Evolutionary conservation across 495 filamentous ascomycete species (phyloP).

Genomic region (Elasticomyces elasticus): DNA sequence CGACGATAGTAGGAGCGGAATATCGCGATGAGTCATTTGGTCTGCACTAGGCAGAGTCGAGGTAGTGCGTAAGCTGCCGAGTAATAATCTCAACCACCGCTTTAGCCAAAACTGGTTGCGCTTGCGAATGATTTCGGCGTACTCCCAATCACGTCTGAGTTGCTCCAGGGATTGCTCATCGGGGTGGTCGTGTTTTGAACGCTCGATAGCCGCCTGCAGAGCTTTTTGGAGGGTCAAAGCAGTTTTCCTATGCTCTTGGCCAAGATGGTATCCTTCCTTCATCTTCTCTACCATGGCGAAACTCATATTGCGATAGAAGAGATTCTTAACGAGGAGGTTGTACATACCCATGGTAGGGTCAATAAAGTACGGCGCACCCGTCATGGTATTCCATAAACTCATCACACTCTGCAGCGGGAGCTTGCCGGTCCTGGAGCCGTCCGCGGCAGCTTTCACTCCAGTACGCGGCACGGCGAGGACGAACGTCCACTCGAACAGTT

Average conservation of each 20-base stretch:
- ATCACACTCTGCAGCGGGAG: constrained; percentile 37
- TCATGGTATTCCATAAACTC: constrained; percentile 47
- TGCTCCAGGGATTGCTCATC: background rate
- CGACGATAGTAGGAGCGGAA: constrained; percentile 11
- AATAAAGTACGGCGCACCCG: constrained; percentile 45
- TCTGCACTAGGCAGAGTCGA: background rate
- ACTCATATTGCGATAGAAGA: constrained; percentile 8
- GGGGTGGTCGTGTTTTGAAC: background rate
- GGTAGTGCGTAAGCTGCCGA: background rate
- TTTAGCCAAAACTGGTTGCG: constrained; percentile 12
- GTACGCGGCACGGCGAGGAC: constrained; percentile 35
- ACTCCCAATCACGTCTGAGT: constrained; percentile 6
- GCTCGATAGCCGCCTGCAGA: background rate
- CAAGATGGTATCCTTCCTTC: constrained; percentile 4
- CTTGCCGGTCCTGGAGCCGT: constrained; percentile 23
- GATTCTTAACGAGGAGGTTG: constrained; percentile 40
- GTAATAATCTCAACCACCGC: constrained; percentile 19
- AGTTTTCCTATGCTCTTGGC: background rate
- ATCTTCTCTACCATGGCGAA: constrained; percentile 7
- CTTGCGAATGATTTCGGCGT: background rate
- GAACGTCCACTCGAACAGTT: constrained; percentile 52
- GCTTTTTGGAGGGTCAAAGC: too few relatives aligned
- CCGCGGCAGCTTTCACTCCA: constrained; percentile 10
- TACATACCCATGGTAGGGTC: constrained; percentile 46
- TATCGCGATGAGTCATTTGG: background rate